phyloP scores from a whole-genome alignment of 2,329 filamentous ascomycete species.

The Myriosclerotinia curreyana region DNA sequence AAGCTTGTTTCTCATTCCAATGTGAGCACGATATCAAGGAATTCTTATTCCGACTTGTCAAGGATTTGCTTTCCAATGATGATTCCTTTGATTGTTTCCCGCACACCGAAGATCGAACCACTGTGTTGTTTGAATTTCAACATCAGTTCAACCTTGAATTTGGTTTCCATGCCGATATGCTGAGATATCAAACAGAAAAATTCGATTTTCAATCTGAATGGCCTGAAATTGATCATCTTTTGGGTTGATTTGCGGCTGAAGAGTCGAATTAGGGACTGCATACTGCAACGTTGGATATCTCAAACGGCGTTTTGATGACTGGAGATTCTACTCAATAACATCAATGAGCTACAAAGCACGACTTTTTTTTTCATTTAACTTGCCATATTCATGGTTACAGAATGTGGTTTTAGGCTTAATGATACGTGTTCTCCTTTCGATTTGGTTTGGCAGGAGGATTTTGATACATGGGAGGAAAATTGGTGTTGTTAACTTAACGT shows the following conservation, averaged over 20 bases:
- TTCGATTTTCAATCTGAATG: conserved; percentile 21
- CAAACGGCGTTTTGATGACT: conserved; percentile 3
- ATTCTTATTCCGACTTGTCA: conserved; percentile 34
- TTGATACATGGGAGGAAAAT: neutral
- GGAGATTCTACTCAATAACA: neutral
- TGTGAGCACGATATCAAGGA: conserved; percentile 21
- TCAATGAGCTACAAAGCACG: neutral
- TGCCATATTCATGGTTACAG: conserved; percentile 5
- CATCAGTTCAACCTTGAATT: conserved; percentile 33
- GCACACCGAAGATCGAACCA: conserved; percentile 18
- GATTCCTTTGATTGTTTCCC: conserved; percentile 24
- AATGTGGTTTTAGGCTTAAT: neutral
- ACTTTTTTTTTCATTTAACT: no score
- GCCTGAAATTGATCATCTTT: neutral
- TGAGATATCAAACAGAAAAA: neutral
- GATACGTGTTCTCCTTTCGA: neutral
- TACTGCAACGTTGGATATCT: conserved; percentile 15
- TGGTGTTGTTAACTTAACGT: neutral
- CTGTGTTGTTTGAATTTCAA: conserved; percentile 30
- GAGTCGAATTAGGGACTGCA: neutral
- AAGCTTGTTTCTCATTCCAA: conserved; percentile 25
- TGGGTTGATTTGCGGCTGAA: conserved; percentile 2
- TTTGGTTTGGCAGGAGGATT: neutral
- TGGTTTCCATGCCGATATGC: conserved; percentile 23
- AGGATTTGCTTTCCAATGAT: conserved; percentile 25